phyloP scores from a whole-genome alignment of 2,329 filamentous ascomycete genomes.

The Aspergillus amoenus region DNA sequence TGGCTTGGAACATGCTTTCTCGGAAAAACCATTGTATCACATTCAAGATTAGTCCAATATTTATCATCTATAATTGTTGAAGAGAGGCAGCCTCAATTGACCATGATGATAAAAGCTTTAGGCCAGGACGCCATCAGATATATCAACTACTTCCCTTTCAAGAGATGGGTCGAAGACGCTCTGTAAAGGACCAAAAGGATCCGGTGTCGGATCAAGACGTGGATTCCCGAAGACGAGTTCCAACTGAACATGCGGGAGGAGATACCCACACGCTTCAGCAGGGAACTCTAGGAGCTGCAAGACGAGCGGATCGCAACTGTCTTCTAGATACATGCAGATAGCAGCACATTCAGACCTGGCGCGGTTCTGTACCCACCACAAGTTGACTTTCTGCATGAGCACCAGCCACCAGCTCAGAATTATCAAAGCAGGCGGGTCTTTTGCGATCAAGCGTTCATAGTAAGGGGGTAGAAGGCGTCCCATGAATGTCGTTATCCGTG shows the following conservation, averaged over 20 bases:
- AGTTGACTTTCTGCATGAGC: conserved; percentile 24
- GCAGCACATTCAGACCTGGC: conserved; percentile 36
- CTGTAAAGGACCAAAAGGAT: not conserved
- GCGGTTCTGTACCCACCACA: conserved; percentile 34
- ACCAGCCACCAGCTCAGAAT: conserved; percentile 38
- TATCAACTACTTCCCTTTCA: not conserved
- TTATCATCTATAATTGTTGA: too few relatives aligned
- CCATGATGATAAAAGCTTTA: not conserved
- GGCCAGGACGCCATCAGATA: not conserved
- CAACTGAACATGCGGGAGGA: conserved; percentile 22
- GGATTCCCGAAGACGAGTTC: not conserved
- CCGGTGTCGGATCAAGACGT: not conserved
- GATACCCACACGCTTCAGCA: conserved; percentile 33
- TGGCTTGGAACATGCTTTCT: too few relatives aligned
- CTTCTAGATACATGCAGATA: conserved; percentile 38
- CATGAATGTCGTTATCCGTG: conserved; percentile 34
- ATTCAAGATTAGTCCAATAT: too few relatives aligned
- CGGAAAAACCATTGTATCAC: too few relatives aligned
- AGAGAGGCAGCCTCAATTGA: too few relatives aligned
- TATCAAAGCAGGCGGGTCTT: conserved; percentile 33
- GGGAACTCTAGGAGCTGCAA: conserved; percentile 34
- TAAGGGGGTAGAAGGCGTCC: conserved; percentile 32
- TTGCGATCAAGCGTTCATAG: conserved; percentile 27
- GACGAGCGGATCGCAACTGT: conserved; percentile 27
- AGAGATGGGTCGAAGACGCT: not conserved